Evolutionary conservation across 768 basidiomycete genomes (phyloP).

Genomic region (Leccinum broughii): DNA sequence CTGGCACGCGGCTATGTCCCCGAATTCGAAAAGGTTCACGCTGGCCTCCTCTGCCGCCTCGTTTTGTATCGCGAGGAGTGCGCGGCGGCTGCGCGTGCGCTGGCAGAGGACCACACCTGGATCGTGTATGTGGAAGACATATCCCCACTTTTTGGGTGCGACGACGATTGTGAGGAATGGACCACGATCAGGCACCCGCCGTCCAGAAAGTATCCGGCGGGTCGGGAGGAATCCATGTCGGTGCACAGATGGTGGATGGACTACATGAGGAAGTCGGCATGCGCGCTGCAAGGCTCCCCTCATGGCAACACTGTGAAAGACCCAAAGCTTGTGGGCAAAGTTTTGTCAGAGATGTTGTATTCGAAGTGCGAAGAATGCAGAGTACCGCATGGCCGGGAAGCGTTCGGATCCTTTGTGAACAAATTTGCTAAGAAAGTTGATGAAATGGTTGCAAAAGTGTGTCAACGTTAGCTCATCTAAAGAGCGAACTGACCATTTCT

Average conservation of each 20-base stretch:
- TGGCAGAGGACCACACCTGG: conserved; percentile 15
- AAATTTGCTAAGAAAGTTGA: conserved; percentile 11
- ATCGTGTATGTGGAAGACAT: neutral
- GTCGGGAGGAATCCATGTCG: neutral
- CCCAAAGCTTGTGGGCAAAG: neutral
- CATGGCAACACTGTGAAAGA: conserved; percentile 4
- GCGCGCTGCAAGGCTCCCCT: conserved; percentile 4
- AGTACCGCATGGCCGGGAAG: neutral
- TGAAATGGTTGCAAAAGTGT: conserved; percentile 7
- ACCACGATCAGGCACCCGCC: neutral
- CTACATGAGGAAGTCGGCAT: conserved; percentile 16
- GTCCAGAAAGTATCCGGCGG: conserved; percentile 4
- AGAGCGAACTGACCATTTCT: neutral
- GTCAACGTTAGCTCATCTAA: neutral
- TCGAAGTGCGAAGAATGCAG: conserved; percentile 7
- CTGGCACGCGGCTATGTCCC: neutral
- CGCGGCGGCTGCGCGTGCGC: neutral
- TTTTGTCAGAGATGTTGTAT: neutral
- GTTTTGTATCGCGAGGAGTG: conserved; percentile 14
- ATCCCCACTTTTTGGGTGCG: conserved; percentile 3
- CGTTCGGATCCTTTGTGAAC: conserved; percentile 14
- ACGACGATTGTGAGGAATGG: neutral
- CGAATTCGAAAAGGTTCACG: conserved; percentile 15
- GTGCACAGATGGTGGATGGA: conserved; percentile 18
- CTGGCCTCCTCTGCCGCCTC: conserved; percentile 7